Evolutionary conservation across 768 basidiomycete genomes (phyloP).

Genomic region (Lactarius evosmus): DNA sequence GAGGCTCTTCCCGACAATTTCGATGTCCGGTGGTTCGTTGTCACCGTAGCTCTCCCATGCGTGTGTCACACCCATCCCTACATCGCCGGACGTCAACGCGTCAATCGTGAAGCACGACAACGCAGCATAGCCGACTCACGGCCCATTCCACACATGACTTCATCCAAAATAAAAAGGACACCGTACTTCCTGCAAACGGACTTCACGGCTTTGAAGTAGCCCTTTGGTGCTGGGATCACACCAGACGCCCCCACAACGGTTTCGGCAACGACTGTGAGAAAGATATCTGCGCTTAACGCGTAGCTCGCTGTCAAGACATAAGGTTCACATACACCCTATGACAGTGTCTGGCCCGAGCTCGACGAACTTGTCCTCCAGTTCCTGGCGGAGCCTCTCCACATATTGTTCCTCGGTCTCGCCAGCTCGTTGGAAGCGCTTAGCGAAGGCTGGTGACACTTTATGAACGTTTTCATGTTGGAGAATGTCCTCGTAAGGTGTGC

Average conservation of each 20-base stretch:
- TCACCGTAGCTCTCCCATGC: conserved; percentile 85
- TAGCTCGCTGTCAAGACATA: conserved; percentile 14
- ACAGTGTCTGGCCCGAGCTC: conserved; percentile 81
- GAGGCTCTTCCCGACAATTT: conserved; percentile 86
- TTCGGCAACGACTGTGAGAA: conserved; percentile 64
- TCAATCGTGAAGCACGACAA: conserved; percentile 1
- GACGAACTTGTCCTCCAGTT: conserved; percentile 82
- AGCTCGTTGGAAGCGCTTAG: conserved; percentile 64
- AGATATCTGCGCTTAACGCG: not conserved
- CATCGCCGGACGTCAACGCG: not conserved
- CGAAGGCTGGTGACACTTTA: conserved; percentile 85
- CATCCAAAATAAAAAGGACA: conserved; percentile 82
- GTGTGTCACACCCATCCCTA: conserved; percentile 85
- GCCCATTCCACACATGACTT: conserved; percentile 92
- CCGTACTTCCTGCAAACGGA: conserved; percentile 70
- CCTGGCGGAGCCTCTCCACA: conserved; percentile 69
- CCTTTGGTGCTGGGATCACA: conserved; percentile 70
- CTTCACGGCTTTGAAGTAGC: conserved; percentile 84
- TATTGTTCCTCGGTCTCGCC: conserved; percentile 79
- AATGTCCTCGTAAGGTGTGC: conserved; percentile 64
- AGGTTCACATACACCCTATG: conserved; percentile 64
- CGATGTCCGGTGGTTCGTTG: conserved; percentile 74
- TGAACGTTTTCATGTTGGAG: conserved; percentile 67
- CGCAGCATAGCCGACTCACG: conserved; percentile 45
- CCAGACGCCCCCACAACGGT: conserved; percentile 88